Evolutionary conservation across 1,284 basidiomycete species (phyloP).

Genomic region (Vanrija pseudolonga): DNA sequence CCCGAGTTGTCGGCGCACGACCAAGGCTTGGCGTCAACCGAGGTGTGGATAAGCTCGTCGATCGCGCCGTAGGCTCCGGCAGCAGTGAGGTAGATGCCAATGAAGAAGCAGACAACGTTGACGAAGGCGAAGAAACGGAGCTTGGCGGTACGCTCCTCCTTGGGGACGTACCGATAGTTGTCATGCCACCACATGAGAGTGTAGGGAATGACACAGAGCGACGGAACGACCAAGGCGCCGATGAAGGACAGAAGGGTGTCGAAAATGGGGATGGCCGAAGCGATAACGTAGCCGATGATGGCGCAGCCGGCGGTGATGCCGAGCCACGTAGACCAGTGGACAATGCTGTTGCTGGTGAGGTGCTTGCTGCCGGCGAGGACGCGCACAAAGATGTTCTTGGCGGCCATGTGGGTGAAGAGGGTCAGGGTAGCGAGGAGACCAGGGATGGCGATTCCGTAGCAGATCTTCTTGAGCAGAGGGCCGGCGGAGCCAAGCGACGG

Average conservation of each 20-base stretch:
- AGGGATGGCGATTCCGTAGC: constrained; percentile 11
- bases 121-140: not conserved
- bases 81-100: not conserved
- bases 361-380: constrained; percentile 30
- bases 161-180: constrained; percentile 7
- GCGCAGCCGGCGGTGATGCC: constrained; percentile 16
- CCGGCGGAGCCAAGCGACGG: constrained; percentile 50
- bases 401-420: constrained; percentile 27
- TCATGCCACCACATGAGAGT: constrained; percentile 36
- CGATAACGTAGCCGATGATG: constrained; percentile 29
- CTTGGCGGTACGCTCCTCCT: not conserved
- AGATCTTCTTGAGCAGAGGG: constrained; percentile 38
- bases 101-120: not conserved
- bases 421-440: constrained; percentile 26
- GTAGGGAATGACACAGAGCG: constrained; percentile 17
- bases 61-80: not conserved
- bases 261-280: constrained; percentile 18
- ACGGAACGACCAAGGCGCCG: constrained; percentile 26
- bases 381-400: constrained; percentile 35
- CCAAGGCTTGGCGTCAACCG: not conserved
- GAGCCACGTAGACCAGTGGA: constrained; percentile 40
- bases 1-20: not conserved
- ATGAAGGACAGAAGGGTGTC: constrained; percentile 29
- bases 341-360: constrained; percentile 29
- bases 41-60: not conserved